These are phyloP conservation scores for Colletotrichum abscissum DNA, from an alignment of 2,329 filamentous ascomycete species.

Conservation along the genomic window DNA sequence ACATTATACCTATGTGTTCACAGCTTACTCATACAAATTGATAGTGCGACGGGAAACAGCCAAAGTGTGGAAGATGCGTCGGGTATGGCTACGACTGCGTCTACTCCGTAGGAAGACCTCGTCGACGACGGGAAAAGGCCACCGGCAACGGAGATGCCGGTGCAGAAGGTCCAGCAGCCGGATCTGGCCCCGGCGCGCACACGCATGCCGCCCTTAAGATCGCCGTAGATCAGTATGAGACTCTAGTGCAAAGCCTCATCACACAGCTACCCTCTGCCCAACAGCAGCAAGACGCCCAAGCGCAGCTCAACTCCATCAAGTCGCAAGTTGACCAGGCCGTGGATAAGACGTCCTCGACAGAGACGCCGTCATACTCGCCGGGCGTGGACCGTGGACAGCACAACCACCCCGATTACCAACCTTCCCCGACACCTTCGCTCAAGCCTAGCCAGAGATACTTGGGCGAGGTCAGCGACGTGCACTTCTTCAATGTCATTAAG, in stretches of 20 bases:
- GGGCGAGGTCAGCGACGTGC: slow-evolving; percentile 51
- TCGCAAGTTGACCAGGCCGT: neutral
- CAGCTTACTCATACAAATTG: neutral
- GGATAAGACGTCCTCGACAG: neutral
- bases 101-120: slow-evolving; percentile 19
- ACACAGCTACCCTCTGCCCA: neutral
- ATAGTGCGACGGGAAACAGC: slow-evolving; percentile 37
- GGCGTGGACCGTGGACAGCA: neutral
- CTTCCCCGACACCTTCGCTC: neutral
- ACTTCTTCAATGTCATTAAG: slow-evolving; percentile 49
- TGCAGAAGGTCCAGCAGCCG: no score
- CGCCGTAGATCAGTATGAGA: neutral
- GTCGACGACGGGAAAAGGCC: neutral
- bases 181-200: no score
- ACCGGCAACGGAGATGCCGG: neutral
- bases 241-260: neutral
- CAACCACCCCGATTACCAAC: neutral
- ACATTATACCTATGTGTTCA: neutral
- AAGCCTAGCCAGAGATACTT: slow-evolving; percentile 42
- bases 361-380: neutral
- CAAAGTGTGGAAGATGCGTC: slow-evolving; percentile 39
- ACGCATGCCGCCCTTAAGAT: neutral
- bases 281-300: neutral
- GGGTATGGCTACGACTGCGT: slow-evolving; percentile 40
- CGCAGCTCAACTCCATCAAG: neutral